Base-by-base conservation (phyloP, 2,329 filamentous ascomycete genomes). In the Xylariales sp. region DNA sequence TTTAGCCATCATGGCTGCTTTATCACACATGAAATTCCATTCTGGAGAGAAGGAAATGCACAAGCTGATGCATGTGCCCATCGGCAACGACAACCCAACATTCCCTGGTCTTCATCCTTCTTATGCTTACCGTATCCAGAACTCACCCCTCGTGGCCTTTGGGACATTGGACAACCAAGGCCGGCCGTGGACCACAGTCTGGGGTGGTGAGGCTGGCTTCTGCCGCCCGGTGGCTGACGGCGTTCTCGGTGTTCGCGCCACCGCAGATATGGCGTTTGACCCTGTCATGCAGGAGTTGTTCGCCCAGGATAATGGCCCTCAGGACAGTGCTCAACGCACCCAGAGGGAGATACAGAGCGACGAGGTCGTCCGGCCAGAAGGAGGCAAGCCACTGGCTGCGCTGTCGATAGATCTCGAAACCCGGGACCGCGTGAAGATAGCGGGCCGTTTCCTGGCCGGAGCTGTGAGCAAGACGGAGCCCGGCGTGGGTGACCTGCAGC, bases 121-220 rank as follows among this genome's bases (percentile, higher is more conserved):
- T 13, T 81, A 83, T 16, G 76, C 69, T 2, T 65, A 70, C 44
- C 73, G 85, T 44, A 69, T 89, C 4, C 67, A 73, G 35, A 62
- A 63, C 13, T 81, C 78, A 1, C 80, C 85, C 1, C 67, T 93
- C 6, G 66, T 93, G 12, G 86, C 85, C 0, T 62, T 94, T 14
- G 88, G 88, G 1, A 77, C 85, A 0, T 61, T 90, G 2, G 87
- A 93, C 52, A 59, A 63, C 3, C 52, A 78, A 15, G 73, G 74
- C 3, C 66, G 76, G 15, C 86, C 85, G 2, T 94, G 88, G 88
- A 84, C 83, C 13, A 84, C 84, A 0, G 45, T 94, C 6, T 85
- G 84, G 78, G 86, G 86, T n/a, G 88, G 88, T 13, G 67, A 81
- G 41, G 60, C 73, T 1, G 85, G 84, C 0, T 85, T 91, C 48